Evolutionary conservation across 495 filamentous ascomycete species (phyloP), one percentile per base, ranked within the genome.

Genomic region (Aspergillus baeticus): DNA sequence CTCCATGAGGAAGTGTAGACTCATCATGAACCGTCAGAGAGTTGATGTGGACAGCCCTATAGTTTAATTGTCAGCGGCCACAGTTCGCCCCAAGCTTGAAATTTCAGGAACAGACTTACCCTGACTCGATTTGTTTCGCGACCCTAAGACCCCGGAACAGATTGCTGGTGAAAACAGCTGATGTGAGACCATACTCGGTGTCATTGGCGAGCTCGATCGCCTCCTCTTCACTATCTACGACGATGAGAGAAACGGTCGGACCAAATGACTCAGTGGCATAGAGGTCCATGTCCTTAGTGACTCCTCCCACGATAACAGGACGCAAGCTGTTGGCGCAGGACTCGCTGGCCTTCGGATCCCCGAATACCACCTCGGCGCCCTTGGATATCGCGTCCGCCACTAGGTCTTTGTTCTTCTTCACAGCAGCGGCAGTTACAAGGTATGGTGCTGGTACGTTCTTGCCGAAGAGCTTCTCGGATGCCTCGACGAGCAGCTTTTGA

Each of bases 21-120:
- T 96, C 92, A 58, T 97, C 92, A 64, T 96, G 91, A 1, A 96
- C 79, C 3, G 85, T 90, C 82, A 91, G 85, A 33, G 75, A 79
- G 68, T 97, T 97, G 65, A 96, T 92, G 67, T 96, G 92, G 23
- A 97, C 88, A 21, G 87, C 87, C n/a, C 73, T 76, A 17, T 42
- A 22, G 36, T 10, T 21, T 58, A 10, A 29, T 55, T 54, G 39
- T 46, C 22, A 59, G 42, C 17, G 0, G 23, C 21, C 5, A 21
- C 15, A 15, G 29, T 21, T 21, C 15, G 17, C 26, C n/a, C n/a
- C n/a, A n/a, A n/a, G n/a, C n/a, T n/a, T n/a, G 22, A 23, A n/a
- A 21, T 20, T 15, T 6, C 14, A 13, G 14, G 20, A 48, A 33
- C 18, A 45, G 15, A 67, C 73, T 59, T 58, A 79, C 71, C 78